Evolutionary conservation across 345 rosid species (phyloP), one percentile per base, ranked within the genome.

Genomic region (Citrus hindsii): DNA sequence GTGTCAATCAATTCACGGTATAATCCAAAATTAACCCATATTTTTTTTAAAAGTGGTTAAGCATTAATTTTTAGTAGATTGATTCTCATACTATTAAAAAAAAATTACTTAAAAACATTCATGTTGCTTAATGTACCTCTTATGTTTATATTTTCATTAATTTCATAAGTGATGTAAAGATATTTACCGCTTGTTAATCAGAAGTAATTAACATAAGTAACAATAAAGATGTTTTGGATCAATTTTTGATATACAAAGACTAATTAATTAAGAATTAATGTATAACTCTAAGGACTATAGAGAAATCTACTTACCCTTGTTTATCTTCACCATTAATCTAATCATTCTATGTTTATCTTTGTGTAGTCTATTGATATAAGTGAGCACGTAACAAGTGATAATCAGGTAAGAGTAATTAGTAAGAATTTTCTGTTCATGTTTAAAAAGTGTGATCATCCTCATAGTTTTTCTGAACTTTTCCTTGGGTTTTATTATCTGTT

Each of bases 381-480:
- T 73, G 84, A 90, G 64, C 98, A 97, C 46, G 97, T 88, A 65
- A 89, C 96, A 35, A 97, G 98, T 67, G 91, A 89, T 73, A 91
- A 89, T 33, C 89, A 89, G 98, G 98, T 96, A 90, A 78, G 75
- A 70, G 68, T 72, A 4, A 51, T 70, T 24, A 2, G 24, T 2
- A 25, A 16, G 30, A 7, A 6, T 21, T 38, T 27, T 19, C 70
- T 25, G 35, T 70, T 30, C 46, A 16, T 69, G 33, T 19, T 38
- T 32, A 22, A 30, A 24, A 68, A 60, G 2, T 2, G 51, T 9
- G 51, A 46, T 53, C 1, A 18, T 61, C 27, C 9, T 6, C 63
- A 16, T 42, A 18, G 33, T n/a, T 60, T 73, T 10, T 40, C 40
- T 76, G 18, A 73, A 56, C 18, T 51, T 51, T 4, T 51, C 22